Percentiles rank a stretch among this genome's conserved stretches.
Conservation (phyloP, 768 basidiomycete species). For the Lactarius vividus region DNA sequence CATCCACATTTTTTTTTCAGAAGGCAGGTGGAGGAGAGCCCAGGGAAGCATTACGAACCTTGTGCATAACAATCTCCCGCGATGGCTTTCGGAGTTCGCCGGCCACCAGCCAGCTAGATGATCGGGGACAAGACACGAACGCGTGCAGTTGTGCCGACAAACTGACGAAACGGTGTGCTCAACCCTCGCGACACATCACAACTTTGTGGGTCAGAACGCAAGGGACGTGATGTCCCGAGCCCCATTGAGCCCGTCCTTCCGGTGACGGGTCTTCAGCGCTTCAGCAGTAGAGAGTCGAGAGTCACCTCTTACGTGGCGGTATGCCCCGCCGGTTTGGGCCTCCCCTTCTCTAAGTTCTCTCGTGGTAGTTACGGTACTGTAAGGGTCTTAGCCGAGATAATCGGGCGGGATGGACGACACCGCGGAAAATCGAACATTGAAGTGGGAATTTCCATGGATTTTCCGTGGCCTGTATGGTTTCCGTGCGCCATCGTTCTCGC, state of each 20-base stretch:
- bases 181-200: background rate
- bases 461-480: background rate
- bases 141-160: no score
- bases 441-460: background rate
- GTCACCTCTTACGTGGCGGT: no score
- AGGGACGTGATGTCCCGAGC: background rate
- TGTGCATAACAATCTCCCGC: background rate
- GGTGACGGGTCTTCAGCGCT: no score
- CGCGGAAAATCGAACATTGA: background rate
- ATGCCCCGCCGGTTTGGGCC: no score
- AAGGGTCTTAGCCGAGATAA: no score
- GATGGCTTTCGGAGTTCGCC: background rate
- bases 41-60: background rate
- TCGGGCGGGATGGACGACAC: background rate
- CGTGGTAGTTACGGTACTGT: no score
- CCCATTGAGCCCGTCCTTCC: background rate
- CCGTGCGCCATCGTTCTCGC: background rate
- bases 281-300: no score
- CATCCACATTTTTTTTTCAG: background rate
- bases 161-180: background rate
- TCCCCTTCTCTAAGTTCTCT: no score
- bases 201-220: background rate
- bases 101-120: background rate
- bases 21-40: background rate
- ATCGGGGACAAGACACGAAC: no score